These are phyloP conservation scores for Mycena haematopus DNA, from an alignment of 768 basidiomycete species.

Conservation along the genomic window DNA sequence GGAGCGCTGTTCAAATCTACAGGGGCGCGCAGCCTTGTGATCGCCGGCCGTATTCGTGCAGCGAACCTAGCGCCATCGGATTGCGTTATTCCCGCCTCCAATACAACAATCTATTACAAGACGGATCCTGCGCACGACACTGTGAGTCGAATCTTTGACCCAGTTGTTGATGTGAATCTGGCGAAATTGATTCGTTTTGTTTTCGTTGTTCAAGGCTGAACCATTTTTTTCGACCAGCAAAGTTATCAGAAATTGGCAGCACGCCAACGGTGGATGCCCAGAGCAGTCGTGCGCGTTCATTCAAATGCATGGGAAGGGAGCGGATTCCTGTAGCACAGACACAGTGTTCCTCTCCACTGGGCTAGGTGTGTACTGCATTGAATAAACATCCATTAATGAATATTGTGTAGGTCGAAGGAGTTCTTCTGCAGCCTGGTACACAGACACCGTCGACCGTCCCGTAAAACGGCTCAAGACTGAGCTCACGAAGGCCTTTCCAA, in stretches of 20 bases:
- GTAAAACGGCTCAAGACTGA: conserved; percentile 42
- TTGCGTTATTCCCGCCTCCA: conserved; percentile 39
- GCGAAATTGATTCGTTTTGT: too few species aligned
- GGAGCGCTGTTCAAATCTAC: conserved; percentile 45
- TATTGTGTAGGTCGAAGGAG: conserved; percentile 29
- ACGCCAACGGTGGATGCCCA: conserved; percentile 44
- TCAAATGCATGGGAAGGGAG: conserved; percentile 55
- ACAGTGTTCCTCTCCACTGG: conserved; percentile 54
- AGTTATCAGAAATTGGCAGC: conserved; percentile 49
- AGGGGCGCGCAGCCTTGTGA: conserved; percentile 48
- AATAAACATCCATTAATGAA: conserved; percentile 1
- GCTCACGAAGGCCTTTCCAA: conserved; percentile 40
- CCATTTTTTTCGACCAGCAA: conserved; percentile 50
- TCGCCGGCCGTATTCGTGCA: conserved; percentile 46
- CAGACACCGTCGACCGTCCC: neutral
- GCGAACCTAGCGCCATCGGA: conserved; percentile 41
- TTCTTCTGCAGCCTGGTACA: conserved; percentile 47
- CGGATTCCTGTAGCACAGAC: conserved; percentile 44
- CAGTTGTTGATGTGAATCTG: too few species aligned
- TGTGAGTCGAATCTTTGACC: conserved; percentile 33
- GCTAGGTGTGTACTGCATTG: conserved; percentile 40
- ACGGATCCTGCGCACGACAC: conserved; percentile 57
- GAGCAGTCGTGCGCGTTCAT: conserved; percentile 49
- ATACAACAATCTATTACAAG: conserved; percentile 40
- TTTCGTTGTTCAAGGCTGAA: conserved; percentile 41